phyloP scores from a whole-genome alignment of 257 asterid species.

The Capsicum chinense region DNA sequence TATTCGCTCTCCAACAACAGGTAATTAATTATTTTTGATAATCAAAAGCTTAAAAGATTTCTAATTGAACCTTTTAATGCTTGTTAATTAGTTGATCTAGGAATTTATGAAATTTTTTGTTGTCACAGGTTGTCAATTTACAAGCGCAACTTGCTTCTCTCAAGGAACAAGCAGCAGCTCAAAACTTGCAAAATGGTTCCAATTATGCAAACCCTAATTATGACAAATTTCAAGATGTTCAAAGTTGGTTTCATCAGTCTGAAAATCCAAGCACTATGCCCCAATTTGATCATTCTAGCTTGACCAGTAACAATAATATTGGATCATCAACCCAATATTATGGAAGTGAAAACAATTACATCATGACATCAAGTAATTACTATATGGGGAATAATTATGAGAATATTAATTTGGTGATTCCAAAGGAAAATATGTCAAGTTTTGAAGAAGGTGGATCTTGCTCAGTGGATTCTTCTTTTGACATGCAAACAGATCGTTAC shows the following conservation, averaged over 20 bases:
- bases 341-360: slow-evolving; percentile 25
- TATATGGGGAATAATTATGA: slow-evolving; percentile 23
- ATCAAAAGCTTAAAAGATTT: neutral
- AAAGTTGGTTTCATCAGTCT: slow-evolving; percentile 55
- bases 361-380: neutral
- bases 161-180: slow-evolving; percentile 49
- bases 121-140: slow-evolving; percentile 41
- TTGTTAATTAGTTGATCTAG: neutral
- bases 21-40: slow-evolving; percentile 27
- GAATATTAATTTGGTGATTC: slow-evolving; percentile 15
- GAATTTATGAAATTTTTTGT: neutral
- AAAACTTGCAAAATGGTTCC: slow-evolving; percentile 34
- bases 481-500: slow-evolving; percentile 42
- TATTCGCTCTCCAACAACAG: slow-evolving; percentile 58
- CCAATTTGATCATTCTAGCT: slow-evolving; percentile 43
- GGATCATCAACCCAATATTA: slow-evolving; percentile 24
- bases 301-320: slow-evolving; percentile 22
- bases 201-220: slow-evolving; percentile 56
- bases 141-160: slow-evolving; percentile 54
- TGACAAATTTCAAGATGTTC: slow-evolving; percentile 54
- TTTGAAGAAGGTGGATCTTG: slow-evolving; percentile 39
- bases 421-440: slow-evolving; percentile 54
- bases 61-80: neutral
- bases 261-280: slow-evolving; percentile 44
- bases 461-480: slow-evolving; percentile 58